Percentiles rank a stretch among this genome's conserved stretches.
Conservation (phyloP, 2,329 filamentous ascomycete genomes). For the Colletotrichum scovillei region DNA sequence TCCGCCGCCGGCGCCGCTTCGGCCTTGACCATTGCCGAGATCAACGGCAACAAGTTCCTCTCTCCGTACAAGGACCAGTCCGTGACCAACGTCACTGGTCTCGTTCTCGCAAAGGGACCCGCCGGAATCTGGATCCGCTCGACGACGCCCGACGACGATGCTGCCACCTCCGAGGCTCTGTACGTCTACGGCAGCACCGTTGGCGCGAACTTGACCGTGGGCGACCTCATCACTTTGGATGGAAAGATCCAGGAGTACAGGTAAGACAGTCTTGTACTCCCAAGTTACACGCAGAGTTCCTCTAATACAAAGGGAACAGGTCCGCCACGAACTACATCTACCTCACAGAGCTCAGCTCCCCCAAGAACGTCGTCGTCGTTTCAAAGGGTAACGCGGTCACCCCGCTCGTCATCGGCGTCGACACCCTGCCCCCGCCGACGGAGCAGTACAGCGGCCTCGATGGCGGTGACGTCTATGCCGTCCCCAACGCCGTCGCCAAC, state of each 20-base stretch:
- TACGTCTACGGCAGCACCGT: constrained; percentile 71
- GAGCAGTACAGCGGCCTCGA: constrained; percentile 72
- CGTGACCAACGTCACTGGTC: constrained; percentile 69
- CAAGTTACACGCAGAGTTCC: not conserved
- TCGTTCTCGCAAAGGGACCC: constrained; percentile 72
- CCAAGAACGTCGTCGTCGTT: constrained; percentile 63
- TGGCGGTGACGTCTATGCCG: constrained; percentile 70
- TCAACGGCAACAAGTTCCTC: constrained; percentile 74
- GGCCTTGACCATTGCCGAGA: constrained; percentile 66
- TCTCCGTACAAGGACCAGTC: constrained; percentile 68
- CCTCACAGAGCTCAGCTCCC: constrained; percentile 71
- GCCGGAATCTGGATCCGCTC: constrained; percentile 75
- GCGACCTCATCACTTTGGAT: constrained; percentile 70
- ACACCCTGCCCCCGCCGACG: constrained; percentile 68
- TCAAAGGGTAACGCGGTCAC: constrained; percentile 65
- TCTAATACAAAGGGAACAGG: constrained; percentile 47
- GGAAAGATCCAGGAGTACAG: constrained; percentile 68
- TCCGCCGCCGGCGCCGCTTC: constrained; percentile 43
- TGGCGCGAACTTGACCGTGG: constrained; percentile 64
- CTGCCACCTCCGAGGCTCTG: constrained; percentile 71
- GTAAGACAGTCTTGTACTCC: constrained; percentile 44
- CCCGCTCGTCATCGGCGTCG: constrained; percentile 70
- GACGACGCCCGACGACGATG: constrained; percentile 64
- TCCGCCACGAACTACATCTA: constrained; percentile 68
- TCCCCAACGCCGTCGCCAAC: constrained; percentile 71